Evolutionary conservation across 805 yeast species (phyloP), one percentile per base, ranked within the genome.

Genomic region (Kockiozyma suomiensis): DNA sequence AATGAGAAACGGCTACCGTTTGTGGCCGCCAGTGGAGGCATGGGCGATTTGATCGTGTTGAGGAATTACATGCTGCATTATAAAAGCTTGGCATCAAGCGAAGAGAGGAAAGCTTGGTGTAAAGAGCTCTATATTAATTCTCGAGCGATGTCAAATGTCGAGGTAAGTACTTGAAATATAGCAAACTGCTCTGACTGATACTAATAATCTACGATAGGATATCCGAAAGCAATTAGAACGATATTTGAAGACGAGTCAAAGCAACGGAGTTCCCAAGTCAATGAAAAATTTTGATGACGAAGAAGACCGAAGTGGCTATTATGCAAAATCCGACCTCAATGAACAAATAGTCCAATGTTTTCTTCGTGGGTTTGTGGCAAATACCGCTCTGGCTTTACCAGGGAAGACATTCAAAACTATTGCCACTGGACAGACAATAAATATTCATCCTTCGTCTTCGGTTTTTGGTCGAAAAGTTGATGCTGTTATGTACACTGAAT

Each of bases 371-470:
- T 93, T 81, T 68, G 81, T 90, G n/a, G 81, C 86, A 50, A 92
- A 93, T 72, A 86, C 97, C 0, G 99, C 99, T 0, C 83, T 94
- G 19, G 96, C 97, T 10, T 83, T 89, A 84, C 97, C 98, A 0
- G 98, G 94, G 73, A 81, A 97, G 69, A 87, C 97, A 2, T 94
- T 86, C 75, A 80, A 96, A 70, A 91, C 98, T 0, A 86, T 91
- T 5, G 77, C 86, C 30, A 83, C 88, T 1, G 96, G 96, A 26
- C 97, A 90, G 58, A 54, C 50, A 7, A 57, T 64, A n/a, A 56
- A 57, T 26, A 51, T 65, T 28, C 68, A 65, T 37, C 68, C 68
- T 5, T 65, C 66, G 21, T 59, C 63, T 28, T 54, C 62, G 6
- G 75, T 94, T 42, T 94, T 93, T 74, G 97, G 97, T 5, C 82